These are phyloP conservation scores for Beauveria medogensis DNA, from an alignment of 2,329 filamentous ascomycete genomes.

Conservation along the genomic window DNA sequence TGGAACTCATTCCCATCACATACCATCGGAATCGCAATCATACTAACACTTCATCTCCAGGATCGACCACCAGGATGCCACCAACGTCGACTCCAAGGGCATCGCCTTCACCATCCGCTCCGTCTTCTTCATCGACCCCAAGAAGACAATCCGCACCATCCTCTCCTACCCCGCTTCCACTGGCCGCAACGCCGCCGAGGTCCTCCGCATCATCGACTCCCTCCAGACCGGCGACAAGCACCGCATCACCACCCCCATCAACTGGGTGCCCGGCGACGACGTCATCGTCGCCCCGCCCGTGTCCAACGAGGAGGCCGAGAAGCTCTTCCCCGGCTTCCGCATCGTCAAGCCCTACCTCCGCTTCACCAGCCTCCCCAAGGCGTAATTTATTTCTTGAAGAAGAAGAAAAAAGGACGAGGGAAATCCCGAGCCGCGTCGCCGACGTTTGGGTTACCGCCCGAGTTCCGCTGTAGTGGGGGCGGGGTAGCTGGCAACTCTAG, in stretches of 20 bases:
- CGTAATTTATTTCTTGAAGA: slow-evolving; percentile 20
- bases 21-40: no score
- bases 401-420: no score
- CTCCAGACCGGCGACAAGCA: slow-evolving; percentile 81
- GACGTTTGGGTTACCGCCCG: neutral
- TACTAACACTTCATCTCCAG: slow-evolving; percentile 24
- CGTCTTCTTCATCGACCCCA: slow-evolving; percentile 90
- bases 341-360: slow-evolving; percentile 66
- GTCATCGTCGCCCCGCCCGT: slow-evolving; percentile 84
- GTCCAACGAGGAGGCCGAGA: slow-evolving; percentile 76
- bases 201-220: slow-evolving; percentile 70
- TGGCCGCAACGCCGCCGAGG: slow-evolving; percentile 73
- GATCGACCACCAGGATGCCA: slow-evolving; percentile 73
- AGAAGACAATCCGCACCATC: slow-evolving; percentile 87
- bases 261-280: slow-evolving; percentile 83
- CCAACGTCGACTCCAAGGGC: slow-evolving; percentile 73
- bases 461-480: neutral
- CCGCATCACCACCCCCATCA: slow-evolving; percentile 80
- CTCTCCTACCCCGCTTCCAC: slow-evolving; percentile 89
- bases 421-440: no score
- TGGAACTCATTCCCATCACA: neutral
- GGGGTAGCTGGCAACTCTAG: neutral
- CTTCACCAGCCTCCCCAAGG: slow-evolving; percentile 59
- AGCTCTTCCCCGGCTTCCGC: slow-evolving; percentile 73
- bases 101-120: slow-evolving; percentile 91